Base-by-base conservation (phyloP, 169 alveolate genomes). In the Plasmodium gallinaceum region DNA sequence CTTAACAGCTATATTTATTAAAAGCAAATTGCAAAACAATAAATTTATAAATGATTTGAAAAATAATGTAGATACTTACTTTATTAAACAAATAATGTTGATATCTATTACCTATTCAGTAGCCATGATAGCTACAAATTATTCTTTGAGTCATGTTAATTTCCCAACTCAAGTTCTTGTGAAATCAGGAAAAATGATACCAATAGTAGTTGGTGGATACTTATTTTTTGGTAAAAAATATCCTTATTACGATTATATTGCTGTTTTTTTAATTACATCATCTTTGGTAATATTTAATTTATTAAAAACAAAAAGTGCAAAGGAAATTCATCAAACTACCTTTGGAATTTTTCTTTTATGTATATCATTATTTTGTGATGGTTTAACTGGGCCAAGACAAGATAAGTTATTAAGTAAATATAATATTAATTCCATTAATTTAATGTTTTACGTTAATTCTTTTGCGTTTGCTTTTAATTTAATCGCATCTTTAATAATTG, bases 141-240 rank as follows among this genome's bases (percentile, higher is more conserved):
- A 91, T 69, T 96, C 98, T 14, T 76, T 97, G 51, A 94, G 95
- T 5, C 96, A 94, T 58, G 96, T 97, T 32, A 97, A 94, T 62
- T 94, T 94, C 69, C 98, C 98, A 43, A 96, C 98, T 10, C 98
- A 96, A 70, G 97, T 96, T 16, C 94, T 96, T 7, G 97, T 96
- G 51, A 96, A 96, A 46, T 92, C 97, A 20, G 98, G 98, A 18
- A 96, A 96, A 74, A 96, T 96, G 97, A 98, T 96, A n/a, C 98
- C 98, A 14, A 94, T 96, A 22, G 94, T 96, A 46, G 95, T 95
- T 16, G 97, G 98, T n/a, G 97, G 98, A 12, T 90, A 93, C 62
- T 46, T 95, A 10, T 88, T 95, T 58, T 97, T 97, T 90, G 92
- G 95, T 58, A 96, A 94, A 85, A 95, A 92, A 86, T 96, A 96